Evolutionary conservation across 73 alveolate genomes (phyloP).

Genomic region (Uronychia binucleata): DNA sequence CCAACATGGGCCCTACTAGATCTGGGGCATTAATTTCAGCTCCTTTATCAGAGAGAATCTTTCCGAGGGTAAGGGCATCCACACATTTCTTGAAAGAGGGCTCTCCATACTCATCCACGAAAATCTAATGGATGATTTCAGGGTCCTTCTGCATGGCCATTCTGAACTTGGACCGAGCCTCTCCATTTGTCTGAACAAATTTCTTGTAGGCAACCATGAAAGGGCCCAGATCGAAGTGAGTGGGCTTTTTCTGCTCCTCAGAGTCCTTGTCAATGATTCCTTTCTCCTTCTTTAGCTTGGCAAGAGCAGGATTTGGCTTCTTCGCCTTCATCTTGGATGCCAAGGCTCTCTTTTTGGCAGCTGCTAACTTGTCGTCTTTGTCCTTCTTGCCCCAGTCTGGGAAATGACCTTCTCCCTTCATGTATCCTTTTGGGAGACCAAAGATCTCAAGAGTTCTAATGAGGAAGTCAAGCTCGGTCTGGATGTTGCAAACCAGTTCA

Average conservation of each 20-base stretch:
- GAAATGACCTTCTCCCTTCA: constrained; percentile 98
- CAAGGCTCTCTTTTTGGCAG: constrained; percentile 83
- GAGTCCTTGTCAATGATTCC: constrained; percentile 35
- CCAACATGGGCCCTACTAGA: constrained; percentile 86
- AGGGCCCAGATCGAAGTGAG: constrained; percentile 95
- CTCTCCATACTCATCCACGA: constrained; percentile 95
- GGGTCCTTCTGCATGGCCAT: constrained; percentile 77
- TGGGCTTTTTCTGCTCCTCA: constrained; percentile 92
- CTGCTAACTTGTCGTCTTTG: constrained; percentile 78
- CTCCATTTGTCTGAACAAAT: constrained; percentile 87
- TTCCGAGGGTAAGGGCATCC: constrained; percentile 83
- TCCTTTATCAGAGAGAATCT: constrained; percentile 83
- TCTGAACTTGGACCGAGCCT: constrained; percentile 88
- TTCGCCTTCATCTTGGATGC: constrained; percentile 87
- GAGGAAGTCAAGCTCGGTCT: constrained; percentile 86
- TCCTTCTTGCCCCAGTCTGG: constrained; percentile 94
- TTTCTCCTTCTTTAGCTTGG: constrained; percentile 63
- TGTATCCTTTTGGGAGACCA: constrained; percentile 94
- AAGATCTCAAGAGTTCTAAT: constrained; percentile 92
- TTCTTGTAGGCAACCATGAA: constrained; percentile 88
- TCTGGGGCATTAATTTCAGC: constrained; percentile 78
- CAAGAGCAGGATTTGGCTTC: constrained; percentile 61
- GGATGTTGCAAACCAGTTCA: constrained; percentile 79
- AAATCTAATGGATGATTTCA: constrained; percentile 85
- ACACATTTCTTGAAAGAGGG: constrained; percentile 87